These are phyloP conservation scores for Prunus yedoensis DNA, from an alignment of 331 rosid species.

Conservation along the genomic window DNA sequence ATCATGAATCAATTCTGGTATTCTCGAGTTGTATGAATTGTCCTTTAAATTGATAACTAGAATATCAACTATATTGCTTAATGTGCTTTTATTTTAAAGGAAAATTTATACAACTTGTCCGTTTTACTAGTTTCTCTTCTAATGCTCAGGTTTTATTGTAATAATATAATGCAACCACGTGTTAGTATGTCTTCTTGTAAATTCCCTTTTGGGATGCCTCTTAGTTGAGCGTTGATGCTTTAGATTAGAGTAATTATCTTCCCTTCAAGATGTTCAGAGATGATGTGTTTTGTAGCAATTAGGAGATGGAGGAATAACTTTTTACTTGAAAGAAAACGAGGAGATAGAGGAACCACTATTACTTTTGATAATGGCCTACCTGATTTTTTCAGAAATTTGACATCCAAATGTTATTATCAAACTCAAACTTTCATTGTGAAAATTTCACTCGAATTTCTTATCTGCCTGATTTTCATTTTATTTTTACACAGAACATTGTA, in stretches of 20 bases:
- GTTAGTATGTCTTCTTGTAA: neutral
- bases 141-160: neutral
- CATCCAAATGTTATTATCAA: neutral
- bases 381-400: neutral
- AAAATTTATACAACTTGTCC: neutral
- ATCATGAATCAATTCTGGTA: neutral
- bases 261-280: neutral
- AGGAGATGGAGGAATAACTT: neutral
- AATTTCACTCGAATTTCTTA: neutral
- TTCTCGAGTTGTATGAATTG: neutral
- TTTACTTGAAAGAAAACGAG: neutral
- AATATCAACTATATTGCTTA: neutral
- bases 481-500: neutral
- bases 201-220: neutral
- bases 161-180: neutral
- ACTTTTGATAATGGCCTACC: neutral
- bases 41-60: neutral
- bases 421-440: neutral
- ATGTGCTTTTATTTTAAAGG: neutral
- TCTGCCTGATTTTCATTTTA: neutral
- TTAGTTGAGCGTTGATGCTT: neutral
- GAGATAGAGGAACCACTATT: neutral
- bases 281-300: neutral
- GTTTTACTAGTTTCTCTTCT: neutral
- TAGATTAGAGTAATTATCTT: neutral